Base-by-base conservation (phyloP, 2,329 filamentous ascomycete genomes). In the Boeremia exigua region DNA sequence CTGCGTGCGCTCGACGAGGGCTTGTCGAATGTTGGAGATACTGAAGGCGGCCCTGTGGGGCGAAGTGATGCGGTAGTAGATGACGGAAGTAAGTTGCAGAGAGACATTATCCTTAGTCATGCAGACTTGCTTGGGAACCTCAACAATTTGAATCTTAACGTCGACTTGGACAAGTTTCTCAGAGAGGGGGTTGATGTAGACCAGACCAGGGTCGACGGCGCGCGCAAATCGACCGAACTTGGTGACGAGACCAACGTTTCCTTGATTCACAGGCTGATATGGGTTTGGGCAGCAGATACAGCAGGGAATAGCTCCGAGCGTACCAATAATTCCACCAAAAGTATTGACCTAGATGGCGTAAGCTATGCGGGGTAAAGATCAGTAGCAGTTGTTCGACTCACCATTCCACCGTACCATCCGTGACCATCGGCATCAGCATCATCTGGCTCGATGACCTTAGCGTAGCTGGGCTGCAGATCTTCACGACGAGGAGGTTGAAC, bases 91-190 rank as follows among this genome's bases (percentile, higher is more conserved):
- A 65, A 99, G 84, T 69, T 93, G 88, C 37, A 99, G 84, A 40
- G 91, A 96, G 61, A 98, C 95, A 71, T 99, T 99, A 83, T 99
- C 95, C 81, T 98, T 98, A 76, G 95, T 99, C 93, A 99, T 99
- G 83, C 95, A 98, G 60, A 94, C 87, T 79, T 99, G 95, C 79
- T 93, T 88, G 15, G 94, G 94, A 23, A 99, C 95, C 82, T 99
- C 89, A 75, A 96, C 92, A 63, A 96, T 97, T 80, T 99, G 95
- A 68, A 98, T 97, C 87, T 98, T 99, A 80, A 99, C 95, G 76
- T 99, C 95, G 73, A 99, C 89, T 70, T 96, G 91, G 66, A 92
- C 88, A 37, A 99, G 84, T 55, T 84, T 86, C 82, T 99, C 95
- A 69, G 90, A 94, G 50, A 98, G 86, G 3, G 94, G 94, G 80